Conservation (phyloP, 2,329 filamentous ascomycete genomes). For the Fonsecaea erecta region DNA sequence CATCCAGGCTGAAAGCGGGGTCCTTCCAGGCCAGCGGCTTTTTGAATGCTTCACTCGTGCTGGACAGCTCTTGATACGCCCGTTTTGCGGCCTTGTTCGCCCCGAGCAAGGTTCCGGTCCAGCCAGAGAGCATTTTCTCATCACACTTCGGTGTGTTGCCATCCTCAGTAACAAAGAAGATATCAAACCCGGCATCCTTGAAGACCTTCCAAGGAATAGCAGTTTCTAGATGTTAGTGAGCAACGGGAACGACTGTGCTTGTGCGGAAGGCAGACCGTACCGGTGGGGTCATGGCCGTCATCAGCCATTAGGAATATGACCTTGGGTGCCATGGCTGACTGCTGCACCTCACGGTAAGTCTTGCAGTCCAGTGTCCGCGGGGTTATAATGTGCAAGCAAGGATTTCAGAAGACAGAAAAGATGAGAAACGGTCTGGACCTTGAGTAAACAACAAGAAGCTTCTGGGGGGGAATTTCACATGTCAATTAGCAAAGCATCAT, state of each 20-base stretch:
- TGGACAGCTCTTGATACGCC: slow-evolving; percentile 53
- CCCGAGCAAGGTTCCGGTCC: slow-evolving; percentile 58
- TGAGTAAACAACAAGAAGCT: not conserved
- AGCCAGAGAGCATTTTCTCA: slow-evolving; percentile 54
- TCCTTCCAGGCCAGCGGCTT: slow-evolving; percentile 54
- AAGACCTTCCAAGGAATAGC: slow-evolving; percentile 57
- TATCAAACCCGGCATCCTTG: slow-evolving; percentile 54
- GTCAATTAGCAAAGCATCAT: not conserved
- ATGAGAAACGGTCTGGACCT: not conserved
- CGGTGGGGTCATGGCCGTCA: slow-evolving; percentile 61
- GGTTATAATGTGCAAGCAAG: not conserved
- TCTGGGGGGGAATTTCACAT: not conserved
- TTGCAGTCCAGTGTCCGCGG: not conserved
- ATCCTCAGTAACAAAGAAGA: slow-evolving; percentile 57
- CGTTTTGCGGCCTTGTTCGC: slow-evolving; percentile 37
- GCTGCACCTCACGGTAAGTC: not conserved
- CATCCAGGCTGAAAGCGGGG: slow-evolving; percentile 50
- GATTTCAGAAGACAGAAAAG: not conserved
- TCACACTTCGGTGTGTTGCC: slow-evolving; percentile 57
- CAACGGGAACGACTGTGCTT: not conserved
- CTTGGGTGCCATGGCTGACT: slow-evolving; percentile 40
- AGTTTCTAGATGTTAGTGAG: slow-evolving; percentile 48
- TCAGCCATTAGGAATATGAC: slow-evolving; percentile 59
- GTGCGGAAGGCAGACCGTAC: slow-evolving; percentile 40
- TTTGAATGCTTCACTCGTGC: slow-evolving; percentile 48